Evolutionary conservation across 2,329 filamentous ascomycete species (phyloP).

Genomic region (Metarhizium guizhouense): DNA sequence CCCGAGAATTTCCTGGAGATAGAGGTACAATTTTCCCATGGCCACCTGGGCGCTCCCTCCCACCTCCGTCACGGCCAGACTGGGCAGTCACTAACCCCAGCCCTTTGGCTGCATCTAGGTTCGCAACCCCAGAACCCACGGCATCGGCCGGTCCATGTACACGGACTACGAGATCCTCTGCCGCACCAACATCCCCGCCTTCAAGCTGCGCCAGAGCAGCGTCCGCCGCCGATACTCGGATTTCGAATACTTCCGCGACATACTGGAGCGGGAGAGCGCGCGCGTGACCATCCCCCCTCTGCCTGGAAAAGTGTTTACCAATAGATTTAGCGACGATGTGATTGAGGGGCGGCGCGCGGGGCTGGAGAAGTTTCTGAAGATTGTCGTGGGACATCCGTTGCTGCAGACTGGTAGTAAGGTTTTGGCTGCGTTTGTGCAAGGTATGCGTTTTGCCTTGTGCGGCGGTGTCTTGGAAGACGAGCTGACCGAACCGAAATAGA

Average conservation of each 20-base stretch:
- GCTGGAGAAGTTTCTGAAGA: conserved; percentile 91
- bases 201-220: conserved; percentile 83
- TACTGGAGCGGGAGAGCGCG: conserved; percentile 89
- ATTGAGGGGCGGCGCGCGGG: conserved; percentile 91
- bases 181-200: conserved; percentile 96
- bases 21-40: conserved; percentile 48
- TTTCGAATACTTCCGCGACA: conserved; percentile 98
- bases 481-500: conserved; percentile 34
- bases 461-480: neutral
- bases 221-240: conserved; percentile 94
- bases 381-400: conserved; percentile 92
- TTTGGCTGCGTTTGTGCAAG: conserved; percentile 91
- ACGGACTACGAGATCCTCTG: conserved; percentile 98
- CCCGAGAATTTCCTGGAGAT: conserved; percentile 99
- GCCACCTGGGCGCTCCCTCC: neutral
- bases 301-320: conserved; percentile 95
- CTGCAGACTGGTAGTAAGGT: conserved; percentile 98
- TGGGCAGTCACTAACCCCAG: neutral
- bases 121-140: conserved; percentile 86
- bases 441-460: conserved; percentile 34
- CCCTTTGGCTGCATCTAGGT: conserved; percentile 49
- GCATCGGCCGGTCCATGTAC: conserved; percentile 93
- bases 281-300: conserved; percentile 92
- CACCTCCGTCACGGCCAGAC: neutral
- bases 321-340: conserved; percentile 95